Base-by-base conservation (phyloP, 2,329 filamentous ascomycete genomes). In the Exutisphaerella laricina region DNA sequence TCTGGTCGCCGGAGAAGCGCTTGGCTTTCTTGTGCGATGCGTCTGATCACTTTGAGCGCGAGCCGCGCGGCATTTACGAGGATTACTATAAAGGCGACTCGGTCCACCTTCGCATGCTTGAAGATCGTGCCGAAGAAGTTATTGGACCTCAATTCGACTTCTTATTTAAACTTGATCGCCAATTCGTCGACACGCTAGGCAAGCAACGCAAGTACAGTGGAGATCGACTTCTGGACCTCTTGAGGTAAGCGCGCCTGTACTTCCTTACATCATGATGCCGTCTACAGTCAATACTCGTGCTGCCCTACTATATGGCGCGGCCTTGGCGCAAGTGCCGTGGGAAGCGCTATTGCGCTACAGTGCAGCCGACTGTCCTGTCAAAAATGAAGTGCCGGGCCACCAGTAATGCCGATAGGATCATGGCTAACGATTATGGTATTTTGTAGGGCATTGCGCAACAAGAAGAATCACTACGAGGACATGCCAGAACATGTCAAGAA, bases 401-500 rank as follows among this genome's bases (percentile, higher is more conserved):
- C n/a, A n/a, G n/a, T n/a, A n/a, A n/a, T n/a, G n/a, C n/a, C n/a
- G n/a, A n/a, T n/a, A n/a, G n/a, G n/a, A n/a, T n/a, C n/a, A n/a
- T n/a, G n/a, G n/a, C n/a, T n/a, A n/a, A n/a, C n/a, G n/a, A n/a
- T n/a, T n/a, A n/a, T n/a, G n/a, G n/a, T n/a, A n/a, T n/a, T n/a
- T n/a, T n/a, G n/a, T n/a, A n/a, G n/a, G 1, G 92, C 90, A 1
- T 70, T 98, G 43, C 76, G 92, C 17, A 98, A 98, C 68, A 98
- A 98, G 77, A 86, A 85, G 58, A 95, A 97, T 52, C 92, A 98
- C 62, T 98, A 96, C 63, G 89, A 95, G 59, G 92, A 98, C 63
- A 90, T 98, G 86, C 77, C 85, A 5, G 85, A 89, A 10, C 70
- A 79, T 36, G 76, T 95, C 50, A 90, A 83, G 66, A 71, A 72